Evolutionary conservation across 2,329 filamentous ascomycete genomes (phyloP), one percentile per base, ranked within the genome.

Genomic region (Colletotrichum sp.): DNA sequence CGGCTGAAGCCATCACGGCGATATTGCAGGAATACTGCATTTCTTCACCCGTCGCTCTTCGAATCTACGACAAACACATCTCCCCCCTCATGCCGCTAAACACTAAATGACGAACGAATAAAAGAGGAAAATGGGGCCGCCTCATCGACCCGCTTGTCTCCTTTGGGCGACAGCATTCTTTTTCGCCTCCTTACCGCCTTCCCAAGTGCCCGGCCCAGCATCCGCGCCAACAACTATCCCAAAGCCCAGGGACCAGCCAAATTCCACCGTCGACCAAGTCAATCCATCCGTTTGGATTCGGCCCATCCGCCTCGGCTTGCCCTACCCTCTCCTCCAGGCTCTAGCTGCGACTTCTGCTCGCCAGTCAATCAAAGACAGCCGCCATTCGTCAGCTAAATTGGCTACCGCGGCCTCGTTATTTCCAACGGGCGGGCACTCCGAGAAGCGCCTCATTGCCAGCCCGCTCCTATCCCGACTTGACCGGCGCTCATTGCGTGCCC

Each of bases 221-320:
- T 70, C 34, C 66, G 13, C 10, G 18, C 15, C 27, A n/a, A n/a
- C 32, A n/a, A 15, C 52, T 36, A 25, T 39, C 13, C 25, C 25
- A 28, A 56, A 27, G 27, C 16, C 61, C n/a, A 64, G 61, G 22
- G 32, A 66, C 36, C 27, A 22, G 32, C 15, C 66, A 39, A 55
- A 58, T 30, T 68, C 66, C 66, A 18, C 48, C 55, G 52, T 27
- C 34, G n/a, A 39, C 55, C 52, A 69, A 69, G 55, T 69, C 52
- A 61, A 61, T 61, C 71, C 72, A 55, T 66, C 22, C 52, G 68
- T 43, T 65, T 71, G 72, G 60, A 39, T 62, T 71, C 68, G 34
- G 52, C 30, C 15, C 32, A 9, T 70, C 71, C 55, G 58, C 25
- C 52, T 72, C 69, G 43, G 43, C 43, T 52, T 62, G 64, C 62